These are phyloP conservation scores for Carex sylvatica DNA, from an alignment of 202 grass and related monocot genomes.

Conservation along the genomic window DNA sequence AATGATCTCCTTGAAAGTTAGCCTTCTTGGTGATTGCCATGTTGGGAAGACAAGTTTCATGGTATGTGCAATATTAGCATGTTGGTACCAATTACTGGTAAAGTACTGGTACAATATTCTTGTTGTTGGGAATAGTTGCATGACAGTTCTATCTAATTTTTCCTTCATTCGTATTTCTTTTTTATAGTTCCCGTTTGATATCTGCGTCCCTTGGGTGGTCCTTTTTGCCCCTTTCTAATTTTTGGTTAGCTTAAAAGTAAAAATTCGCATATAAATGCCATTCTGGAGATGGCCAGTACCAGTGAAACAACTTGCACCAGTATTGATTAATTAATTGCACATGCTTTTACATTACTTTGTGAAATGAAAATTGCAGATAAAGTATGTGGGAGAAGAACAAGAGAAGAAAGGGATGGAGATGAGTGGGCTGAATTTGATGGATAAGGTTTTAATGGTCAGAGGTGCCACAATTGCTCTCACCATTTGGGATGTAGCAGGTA, in stretches of 20 bases:
- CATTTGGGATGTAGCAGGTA: conserved; percentile 97
- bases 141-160: background rate
- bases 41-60: conserved; percentile 98
- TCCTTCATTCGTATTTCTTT: background rate
- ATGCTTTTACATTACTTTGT: background rate
- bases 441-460: conserved; percentile 63
- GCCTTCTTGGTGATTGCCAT: conserved; percentile 85
- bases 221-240: background rate
- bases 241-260: background rate
- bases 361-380: conserved; percentile 47
- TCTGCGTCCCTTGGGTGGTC: background rate
- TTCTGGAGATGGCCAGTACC: background rate
- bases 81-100: background rate
- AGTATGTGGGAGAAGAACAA: conserved; percentile 67
- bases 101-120: conserved; percentile 3
- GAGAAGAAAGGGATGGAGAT: conserved; percentile 73
- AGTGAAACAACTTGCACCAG: background rate
- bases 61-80: conserved; percentile 37
- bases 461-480: conserved; percentile 71
- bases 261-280: background rate
- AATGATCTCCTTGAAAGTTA: conserved; percentile 80
- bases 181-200: background rate
- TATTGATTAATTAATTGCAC: background rate
- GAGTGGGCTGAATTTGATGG: conserved; percentile 87
- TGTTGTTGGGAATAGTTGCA: background rate